These are phyloP conservation scores for Prunus fruticosa DNA, from an alignment of 306 rosid species.

Conservation along the genomic window DNA sequence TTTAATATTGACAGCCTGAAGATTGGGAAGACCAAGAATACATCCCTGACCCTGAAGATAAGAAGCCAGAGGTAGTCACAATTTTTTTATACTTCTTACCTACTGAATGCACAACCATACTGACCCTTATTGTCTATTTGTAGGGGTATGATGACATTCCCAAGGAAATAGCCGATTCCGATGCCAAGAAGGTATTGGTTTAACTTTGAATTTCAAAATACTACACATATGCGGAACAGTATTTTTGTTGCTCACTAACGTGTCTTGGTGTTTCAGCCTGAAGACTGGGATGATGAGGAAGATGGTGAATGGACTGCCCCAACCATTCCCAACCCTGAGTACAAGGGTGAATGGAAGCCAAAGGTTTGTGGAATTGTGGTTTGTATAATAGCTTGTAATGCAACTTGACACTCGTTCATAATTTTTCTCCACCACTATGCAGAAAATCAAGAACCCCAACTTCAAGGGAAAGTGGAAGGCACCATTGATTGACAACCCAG, in stretches of 20 bases:
- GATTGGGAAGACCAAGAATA: slow-evolving; percentile 98
- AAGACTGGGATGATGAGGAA: slow-evolving; percentile 99
- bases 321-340: slow-evolving; percentile 93
- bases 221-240: neutral
- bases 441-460: slow-evolving; percentile 97
- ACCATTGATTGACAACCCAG: slow-evolving; percentile 96
- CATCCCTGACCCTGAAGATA: slow-evolving; percentile 96
- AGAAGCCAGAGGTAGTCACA: slow-evolving; percentile 80
- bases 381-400: neutral
- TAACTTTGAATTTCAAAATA: neutral
- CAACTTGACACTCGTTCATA: slow-evolving; percentile 7
- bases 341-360: slow-evolving; percentile 95
- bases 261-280: slow-evolving; percentile 59
- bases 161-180: slow-evolving; percentile 76
- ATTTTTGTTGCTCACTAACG: slow-evolving; percentile 18
- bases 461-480: slow-evolving; percentile 98
- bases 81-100: neutral
- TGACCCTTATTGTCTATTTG: slow-evolving; percentile 11
- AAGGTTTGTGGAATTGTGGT: slow-evolving; percentile 56
- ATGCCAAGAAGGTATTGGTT: slow-evolving; percentile 79
- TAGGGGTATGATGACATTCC: slow-evolving; percentile 96
- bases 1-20: slow-evolving; percentile 68
- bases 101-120: neutral
- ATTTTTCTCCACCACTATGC: slow-evolving; percentile 18
- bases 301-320: slow-evolving; percentile 99